Evolutionary conservation across 2,329 filamentous ascomycete species (phyloP), one percentile per base, ranked within the genome.

Genomic region (Fusarium pseudonygamai): DNA sequence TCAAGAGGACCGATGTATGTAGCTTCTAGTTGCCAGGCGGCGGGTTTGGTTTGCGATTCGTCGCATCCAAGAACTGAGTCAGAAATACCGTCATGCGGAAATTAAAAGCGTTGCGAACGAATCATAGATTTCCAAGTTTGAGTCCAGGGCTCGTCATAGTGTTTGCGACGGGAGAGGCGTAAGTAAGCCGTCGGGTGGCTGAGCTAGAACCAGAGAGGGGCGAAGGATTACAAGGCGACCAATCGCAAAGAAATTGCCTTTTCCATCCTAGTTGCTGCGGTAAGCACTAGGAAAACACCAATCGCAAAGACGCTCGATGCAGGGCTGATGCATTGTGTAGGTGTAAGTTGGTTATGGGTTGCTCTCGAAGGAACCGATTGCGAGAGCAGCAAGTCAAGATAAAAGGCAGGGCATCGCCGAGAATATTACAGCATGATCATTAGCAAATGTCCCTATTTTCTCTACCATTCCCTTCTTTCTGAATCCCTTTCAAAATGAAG

Each of bases 21-120:
- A 5, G 16, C 16, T 26, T 18, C 18, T 11, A 28, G 8, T 46
- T 22, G 45, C 26, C 18, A 22, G 26, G 45, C 45, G 26, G 20
- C 20, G 8, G 1, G 6, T 13, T 20, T 20, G 0, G 4, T 45
- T 26, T 45, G 42, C 42, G 42, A 45, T 26, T 45, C 24, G 45
- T 11, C 20, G 26, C 12, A 6, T 28, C 18, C 9, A 28, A 4
- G 13, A 9, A 3, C 4, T 11, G 1, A 15, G 3, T 28, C 3
- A 6, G 6, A 11, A 28, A 3, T 2, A 8, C 0, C 20, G 9
- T 28, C 18, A 28, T 28, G 26, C 26, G 45, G 13, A 47, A 28
- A 28, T 28, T 47, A 47, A 7, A 28, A 47, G 0, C 1, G 0
- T 22, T 22, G 8, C 20, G 26, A 47, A 46, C 20, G 20, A 47